These are phyloP conservation scores for Serendipita sp. DNA, from an alignment of 768 basidiomycete species.

Conservation along the genomic window DNA sequence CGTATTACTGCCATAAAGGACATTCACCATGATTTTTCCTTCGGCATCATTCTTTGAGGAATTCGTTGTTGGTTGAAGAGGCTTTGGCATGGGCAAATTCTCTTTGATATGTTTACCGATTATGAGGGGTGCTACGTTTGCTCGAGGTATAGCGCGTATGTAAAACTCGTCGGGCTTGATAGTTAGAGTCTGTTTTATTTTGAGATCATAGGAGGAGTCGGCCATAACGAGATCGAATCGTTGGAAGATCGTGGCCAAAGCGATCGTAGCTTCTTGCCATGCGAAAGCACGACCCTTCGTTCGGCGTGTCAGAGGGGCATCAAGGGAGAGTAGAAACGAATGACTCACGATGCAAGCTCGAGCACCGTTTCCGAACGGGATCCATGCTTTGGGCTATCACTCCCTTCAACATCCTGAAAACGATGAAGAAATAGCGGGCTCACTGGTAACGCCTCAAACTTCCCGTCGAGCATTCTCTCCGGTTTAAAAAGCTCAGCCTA, in stretches of 20 bases:
- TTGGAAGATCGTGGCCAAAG: conserved; percentile 27
- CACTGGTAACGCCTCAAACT: conserved; percentile 31
- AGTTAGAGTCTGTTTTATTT: conserved; percentile 30
- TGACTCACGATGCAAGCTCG: conserved; percentile 15
- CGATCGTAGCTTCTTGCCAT: conserved; percentile 31
- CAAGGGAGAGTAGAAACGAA: not conserved
- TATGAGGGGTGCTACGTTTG: conserved; percentile 6
- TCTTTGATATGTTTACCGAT: not conserved
- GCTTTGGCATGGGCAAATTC: not conserved
- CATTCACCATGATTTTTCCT: conserved; percentile 20
- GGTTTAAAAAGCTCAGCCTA: conserved; percentile 27
- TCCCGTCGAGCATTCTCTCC: conserved; percentile 34
- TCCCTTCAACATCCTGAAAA: not conserved
- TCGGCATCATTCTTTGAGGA: not conserved
- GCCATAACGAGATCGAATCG: conserved; percentile 29
- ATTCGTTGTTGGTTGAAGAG: not conserved
- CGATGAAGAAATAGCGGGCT: conserved; percentile 10
- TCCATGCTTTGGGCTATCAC: conserved; percentile 27
- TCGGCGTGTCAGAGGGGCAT: conserved; percentile 11
- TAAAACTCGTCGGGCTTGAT: conserved; percentile 30
- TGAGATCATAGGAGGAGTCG: conserved; percentile 28
- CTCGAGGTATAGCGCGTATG: conserved; percentile 25
- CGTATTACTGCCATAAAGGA: conserved; percentile 33
- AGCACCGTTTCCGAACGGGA: conserved; percentile 21
- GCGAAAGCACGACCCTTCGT: conserved; percentile 29